Base-by-base conservation (phyloP, 2,329 filamentous ascomycete genomes). In the Incumbomyces lentus region DNA sequence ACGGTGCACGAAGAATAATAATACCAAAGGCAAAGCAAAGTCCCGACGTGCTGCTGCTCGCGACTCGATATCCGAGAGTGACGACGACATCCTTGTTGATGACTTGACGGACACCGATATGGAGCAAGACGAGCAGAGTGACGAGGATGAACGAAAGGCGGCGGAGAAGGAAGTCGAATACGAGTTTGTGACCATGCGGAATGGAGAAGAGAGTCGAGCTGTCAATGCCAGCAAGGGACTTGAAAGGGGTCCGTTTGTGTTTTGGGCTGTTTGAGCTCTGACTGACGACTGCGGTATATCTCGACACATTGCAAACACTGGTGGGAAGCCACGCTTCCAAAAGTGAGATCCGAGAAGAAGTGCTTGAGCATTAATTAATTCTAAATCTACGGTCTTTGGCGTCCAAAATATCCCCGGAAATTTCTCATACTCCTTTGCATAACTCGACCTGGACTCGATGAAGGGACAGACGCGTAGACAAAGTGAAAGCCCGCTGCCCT, bases 231-330 rank as follows among this genome's bases (percentile, higher is more conserved):
- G 16, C 31, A 47, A 35, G 30, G 37, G 49, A 26, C 29, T 54
- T 30, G 52, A 56, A 39, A 45, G 54, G 30, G 54, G 54, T 4
- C 54, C 54, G 6, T 56, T 53, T 32, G 41, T 55, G 12, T 56
- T 56, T 34, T 56, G 54, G 54, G 49, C 45, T 26, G 22, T 26
- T 26, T 26, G 22, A 26, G 5, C 22, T 8, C 5, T 4, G 22
- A n/a, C n/a, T n/a, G 22, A 26, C 22, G 22, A 26, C 22, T 26
- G 22, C 4, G 4, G 22, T 8, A 5, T 26, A 26, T 26, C 8
- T 8, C 8, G 5, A 26, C 22, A 8, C 8, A 4, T 8, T 26
- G 5, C 22, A 5, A 26, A 5, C 8, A 8, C 22, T 26, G 22
- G n/a, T n/a, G n/a, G n/a, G 22, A 8, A 26, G 22, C 8, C 22